Base-by-base conservation (phyloP, 257 asterid genomes). In the Solanum clarkiae region DNA sequence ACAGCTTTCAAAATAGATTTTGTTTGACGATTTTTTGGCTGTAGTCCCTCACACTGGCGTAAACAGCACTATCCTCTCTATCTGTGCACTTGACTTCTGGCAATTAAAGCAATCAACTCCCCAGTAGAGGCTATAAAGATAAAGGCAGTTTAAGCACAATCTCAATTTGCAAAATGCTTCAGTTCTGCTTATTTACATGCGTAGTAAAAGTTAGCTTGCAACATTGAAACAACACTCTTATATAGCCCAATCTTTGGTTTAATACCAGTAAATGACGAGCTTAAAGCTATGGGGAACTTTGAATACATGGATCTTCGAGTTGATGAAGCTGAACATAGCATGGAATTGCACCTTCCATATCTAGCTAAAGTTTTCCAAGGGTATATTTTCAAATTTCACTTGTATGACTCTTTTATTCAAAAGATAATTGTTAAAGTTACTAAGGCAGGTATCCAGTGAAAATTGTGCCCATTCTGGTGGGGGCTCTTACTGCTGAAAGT, bases 331-430 rank as follows among this genome's bases (percentile, higher is more conserved):
- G 99, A 97, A 87, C 99, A 97, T 87, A 97, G 98, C 94, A 97
- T 97, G 99, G 99, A 97, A 87, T 95, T 97, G 99, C 99, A 97
- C 94, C 89, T 97, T 70, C 99, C 99, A 1, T 97, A 95, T 91
- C 93, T 97, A 77, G 98, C 94, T 86, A 93, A 95, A 92, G 93
- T 97, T 65, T 95, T 97, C 89, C 92, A 92, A 86, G 98, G 99
- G 99, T 97, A 92, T 16, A 87, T 84, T 82, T 88, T 85, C 70
- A 72, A 29, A 60, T 40, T 63, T 70, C 22, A 40, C 45, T 11
- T 13, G 79, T 44, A 22, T 24, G 57, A 82, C 29, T 42, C 44
- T 40, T 81, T 51, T 14, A 49, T n/a, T 80, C 47, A 66, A 80
- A 80, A 56, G 86, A 55, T 77, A 90, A 80, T 84, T 72, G 51